These are phyloP conservation scores for Moesziomyces sp. DNA, from an alignment of 1,284 basidiomycete genomes.

Conservation along the genomic window DNA sequence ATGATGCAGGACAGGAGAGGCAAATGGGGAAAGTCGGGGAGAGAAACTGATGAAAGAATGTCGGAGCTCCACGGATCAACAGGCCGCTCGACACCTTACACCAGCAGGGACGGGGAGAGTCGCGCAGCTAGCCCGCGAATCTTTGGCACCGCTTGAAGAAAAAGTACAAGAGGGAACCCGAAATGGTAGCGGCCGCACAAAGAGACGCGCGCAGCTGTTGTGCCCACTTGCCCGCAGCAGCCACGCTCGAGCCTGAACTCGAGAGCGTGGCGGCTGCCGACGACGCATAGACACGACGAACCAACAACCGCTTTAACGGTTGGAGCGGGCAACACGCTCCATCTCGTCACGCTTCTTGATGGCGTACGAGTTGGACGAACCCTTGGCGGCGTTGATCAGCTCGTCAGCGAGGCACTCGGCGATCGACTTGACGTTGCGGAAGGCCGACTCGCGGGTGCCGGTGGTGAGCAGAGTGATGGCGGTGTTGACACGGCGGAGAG, in stretches of 20 bases:
- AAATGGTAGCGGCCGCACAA: slow-evolving; percentile 35
- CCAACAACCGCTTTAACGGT: slow-evolving; percentile 77
- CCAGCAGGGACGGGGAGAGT: slow-evolving; percentile 28
- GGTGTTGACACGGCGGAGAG: slow-evolving; percentile 98
- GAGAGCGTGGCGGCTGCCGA: neutral
- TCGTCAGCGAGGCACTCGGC: slow-evolving; percentile 96
- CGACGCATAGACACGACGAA: slow-evolving; percentile 1
- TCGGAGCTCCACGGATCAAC: slow-evolving; percentile 40
- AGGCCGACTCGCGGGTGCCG: slow-evolving; percentile 98
- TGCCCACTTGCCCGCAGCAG: slow-evolving; percentile 11
- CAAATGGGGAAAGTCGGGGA: neutral
- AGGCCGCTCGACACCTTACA: slow-evolving; percentile 19
- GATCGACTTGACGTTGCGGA: slow-evolving; percentile 99
- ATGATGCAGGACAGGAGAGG: slow-evolving; percentile 12
- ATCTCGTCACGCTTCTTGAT: slow-evolving; percentile 95
- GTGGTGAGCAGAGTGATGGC: slow-evolving; percentile 93
- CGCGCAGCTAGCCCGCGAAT: slow-evolving; percentile 14
- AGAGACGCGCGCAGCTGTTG: slow-evolving; percentile 28
- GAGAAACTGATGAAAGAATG: slow-evolving; percentile 4
- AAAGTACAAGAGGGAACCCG: slow-evolving; percentile 53
- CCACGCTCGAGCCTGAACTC: neutral
- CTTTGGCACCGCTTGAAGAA: slow-evolving; percentile 34
- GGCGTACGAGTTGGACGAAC: slow-evolving; percentile 99
- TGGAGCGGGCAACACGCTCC: slow-evolving; percentile 99
- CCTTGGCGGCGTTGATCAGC: slow-evolving; percentile 99